These are phyloP conservation scores for Backusella parvicylindrica DNA, from an alignment of 192 early-diverging fungal genomes.

Conservation along the genomic window DNA sequence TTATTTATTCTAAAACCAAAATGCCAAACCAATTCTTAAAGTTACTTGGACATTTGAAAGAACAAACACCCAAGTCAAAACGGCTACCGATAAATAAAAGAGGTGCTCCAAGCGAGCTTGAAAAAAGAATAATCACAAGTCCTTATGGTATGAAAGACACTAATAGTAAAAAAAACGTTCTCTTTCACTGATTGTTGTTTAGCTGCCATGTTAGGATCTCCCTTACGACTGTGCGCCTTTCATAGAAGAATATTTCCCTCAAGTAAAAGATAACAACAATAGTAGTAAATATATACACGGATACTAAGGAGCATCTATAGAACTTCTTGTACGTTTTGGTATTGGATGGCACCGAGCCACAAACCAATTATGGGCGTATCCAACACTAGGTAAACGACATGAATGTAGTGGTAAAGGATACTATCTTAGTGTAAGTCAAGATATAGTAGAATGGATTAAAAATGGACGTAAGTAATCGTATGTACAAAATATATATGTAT, in stretches of 20 bases:
- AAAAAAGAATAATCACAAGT: slow-evolving; percentile 9
- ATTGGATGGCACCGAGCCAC: slow-evolving; percentile 9
- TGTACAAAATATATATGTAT: not conserved
- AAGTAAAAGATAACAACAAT: not conserved
- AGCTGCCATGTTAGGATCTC: slow-evolving; percentile 10
- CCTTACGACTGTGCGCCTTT: slow-evolving; percentile 11
- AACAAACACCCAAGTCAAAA: not conserved
- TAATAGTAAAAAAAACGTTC: no score
- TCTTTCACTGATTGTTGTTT: not conserved
- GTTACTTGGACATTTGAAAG: not conserved
- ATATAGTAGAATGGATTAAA: not conserved
- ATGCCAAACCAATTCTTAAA: slow-evolving; percentile 8
- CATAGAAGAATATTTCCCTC: slow-evolving; percentile 5
- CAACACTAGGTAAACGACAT: slow-evolving; percentile 3
- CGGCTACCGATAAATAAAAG: not conserved
- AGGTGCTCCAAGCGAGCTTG: not conserved
- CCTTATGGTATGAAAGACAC: slow-evolving; percentile 31
- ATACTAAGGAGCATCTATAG: not conserved
- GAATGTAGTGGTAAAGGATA: slow-evolving; percentile 11
- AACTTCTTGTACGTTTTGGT: slow-evolving; percentile 13
- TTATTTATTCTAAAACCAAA: not conserved
- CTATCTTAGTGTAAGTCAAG: not conserved
- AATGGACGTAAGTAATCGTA: not conserved
- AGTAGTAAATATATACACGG: not conserved
- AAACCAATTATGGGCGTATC: slow-evolving; percentile 11